A percentile compares a stretch with the other conserved stretches of the same genome.
These are phyloP conservation scores for Leptomonas seymouri DNA, from an alignment of 208 protist genomes.

Conservation along the genomic window DNA sequence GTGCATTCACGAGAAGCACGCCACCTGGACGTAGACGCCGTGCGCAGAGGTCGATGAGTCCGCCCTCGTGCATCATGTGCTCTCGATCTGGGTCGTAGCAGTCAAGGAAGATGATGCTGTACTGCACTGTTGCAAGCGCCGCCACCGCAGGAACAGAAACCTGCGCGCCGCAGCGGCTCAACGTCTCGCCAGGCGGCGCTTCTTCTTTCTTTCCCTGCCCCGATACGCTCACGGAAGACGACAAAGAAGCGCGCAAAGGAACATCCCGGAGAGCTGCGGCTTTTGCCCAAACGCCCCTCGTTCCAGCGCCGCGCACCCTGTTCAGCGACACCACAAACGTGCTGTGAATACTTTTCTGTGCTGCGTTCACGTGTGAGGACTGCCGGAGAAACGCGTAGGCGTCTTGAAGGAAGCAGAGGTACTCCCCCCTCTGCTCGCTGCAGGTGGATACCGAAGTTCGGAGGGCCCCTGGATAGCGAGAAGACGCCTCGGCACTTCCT, in stretches of 20 bases:
- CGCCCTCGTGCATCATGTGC: constrained; percentile 70
- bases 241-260: too few species aligned
- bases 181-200: not conserved
- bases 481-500: too few species aligned
- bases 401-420: constrained; percentile 39
- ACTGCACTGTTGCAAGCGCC: constrained; percentile 10
- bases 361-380: not conserved
- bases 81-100: constrained; percentile 82
- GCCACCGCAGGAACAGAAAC: not conserved
- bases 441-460: not conserved
- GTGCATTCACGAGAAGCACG: constrained; percentile 76
- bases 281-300: too few species aligned
- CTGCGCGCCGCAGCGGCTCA: not conserved
- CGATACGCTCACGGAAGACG: not conserved
- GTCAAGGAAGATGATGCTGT: constrained; percentile 81
- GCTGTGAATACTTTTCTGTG: not conserved
- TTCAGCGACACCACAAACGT: too few species aligned
- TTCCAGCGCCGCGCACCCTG: too few species aligned
- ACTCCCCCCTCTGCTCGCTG: not conserved
- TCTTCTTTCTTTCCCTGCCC: not conserved
- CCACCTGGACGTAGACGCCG: constrained; percentile 56
- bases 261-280: too few species aligned
- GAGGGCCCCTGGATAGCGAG: too few species aligned
- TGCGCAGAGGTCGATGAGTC: constrained; percentile 58
- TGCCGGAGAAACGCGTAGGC: constrained; percentile 46